Evolutionary conservation across 2,329 filamentous ascomycete species (phyloP).

Genomic region (Chrysoporthe puriensis): DNA sequence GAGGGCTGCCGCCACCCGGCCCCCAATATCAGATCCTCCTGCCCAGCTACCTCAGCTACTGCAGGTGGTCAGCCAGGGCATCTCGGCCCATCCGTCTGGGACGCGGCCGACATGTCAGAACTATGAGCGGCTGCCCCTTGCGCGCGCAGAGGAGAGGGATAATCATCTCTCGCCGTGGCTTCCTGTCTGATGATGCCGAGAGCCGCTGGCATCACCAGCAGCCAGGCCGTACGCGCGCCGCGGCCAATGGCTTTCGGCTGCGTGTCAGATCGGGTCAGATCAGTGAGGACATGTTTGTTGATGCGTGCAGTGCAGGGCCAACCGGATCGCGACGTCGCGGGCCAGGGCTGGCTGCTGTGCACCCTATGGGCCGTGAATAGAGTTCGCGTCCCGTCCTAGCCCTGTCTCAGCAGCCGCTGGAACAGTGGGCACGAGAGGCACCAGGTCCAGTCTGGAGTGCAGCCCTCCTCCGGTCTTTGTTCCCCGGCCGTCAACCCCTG

Average conservation of each 20-base stretch:
- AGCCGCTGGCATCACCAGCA: background rate
- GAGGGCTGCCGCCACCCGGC: background rate
- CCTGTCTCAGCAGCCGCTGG: slow-evolving; percentile 27
- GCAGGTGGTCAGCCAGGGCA: slow-evolving; percentile 21
- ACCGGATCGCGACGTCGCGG: background rate
- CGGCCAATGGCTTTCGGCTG: background rate
- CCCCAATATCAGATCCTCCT: slow-evolving; percentile 11
- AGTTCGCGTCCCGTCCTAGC: slow-evolving; percentile 11
- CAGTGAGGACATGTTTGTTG: background rate
- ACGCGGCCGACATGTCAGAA: background rate
- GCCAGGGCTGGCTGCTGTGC: background rate
- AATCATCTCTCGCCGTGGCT: background rate
- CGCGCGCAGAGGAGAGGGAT: background rate
- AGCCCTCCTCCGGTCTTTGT: slow-evolving; percentile 17
- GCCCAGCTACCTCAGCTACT: background rate
- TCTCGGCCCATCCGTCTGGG: slow-evolving; percentile 13
- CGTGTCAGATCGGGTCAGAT: background rate
- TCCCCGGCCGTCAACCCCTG: slow-evolving; percentile 23
- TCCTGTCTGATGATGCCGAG: background rate
- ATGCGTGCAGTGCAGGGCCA: background rate
- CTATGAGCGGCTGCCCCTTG: no score
- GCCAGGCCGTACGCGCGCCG: background rate
- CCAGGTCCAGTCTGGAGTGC: slow-evolving; percentile 16
- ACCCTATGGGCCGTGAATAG: slow-evolving; percentile 11
- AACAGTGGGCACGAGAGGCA: slow-evolving; percentile 11